These are phyloP conservation scores for Saposhnikovia divaricata DNA, from an alignment of 129 eudicot genomes.

Conservation along the genomic window DNA sequence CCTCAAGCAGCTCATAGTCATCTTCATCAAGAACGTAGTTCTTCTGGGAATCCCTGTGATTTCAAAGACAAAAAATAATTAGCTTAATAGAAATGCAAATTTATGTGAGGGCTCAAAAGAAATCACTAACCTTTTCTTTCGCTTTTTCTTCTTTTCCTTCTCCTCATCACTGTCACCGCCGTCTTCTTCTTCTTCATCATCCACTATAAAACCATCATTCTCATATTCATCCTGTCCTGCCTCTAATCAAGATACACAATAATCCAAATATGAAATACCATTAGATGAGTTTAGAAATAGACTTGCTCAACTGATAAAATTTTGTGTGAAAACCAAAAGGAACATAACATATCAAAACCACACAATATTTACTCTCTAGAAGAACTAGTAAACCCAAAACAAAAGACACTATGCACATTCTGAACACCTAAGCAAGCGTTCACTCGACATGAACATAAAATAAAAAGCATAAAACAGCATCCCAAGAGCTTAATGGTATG, in stretches of 20 bases:
- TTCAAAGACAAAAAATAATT: slow-evolving; percentile 12
- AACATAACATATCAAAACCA: background rate
- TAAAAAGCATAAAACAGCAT: background rate
- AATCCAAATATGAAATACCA: background rate
- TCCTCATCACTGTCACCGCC: slow-evolving; percentile 67
- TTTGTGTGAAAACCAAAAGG: background rate
- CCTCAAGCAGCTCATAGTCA: slow-evolving; percentile 90
- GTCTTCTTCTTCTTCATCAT: slow-evolving; percentile 70
- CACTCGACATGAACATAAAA: background rate
- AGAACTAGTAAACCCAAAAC: background rate
- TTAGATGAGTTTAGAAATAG: background rate
- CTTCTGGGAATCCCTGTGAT: slow-evolving; percentile 61
- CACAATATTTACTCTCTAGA: background rate
- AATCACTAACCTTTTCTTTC: slow-evolving; percentile 58
- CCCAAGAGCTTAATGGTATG: background rate
- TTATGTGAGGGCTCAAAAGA: background rate
- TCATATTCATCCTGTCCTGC: slow-evolving; percentile 90
- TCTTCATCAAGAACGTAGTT: slow-evolving; percentile 80
- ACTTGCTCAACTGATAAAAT: background rate
- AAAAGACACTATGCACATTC: background rate
- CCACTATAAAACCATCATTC: slow-evolving; percentile 89
- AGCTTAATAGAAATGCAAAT: background rate
- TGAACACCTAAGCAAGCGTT: background rate
- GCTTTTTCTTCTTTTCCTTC: slow-evolving; percentile 66
- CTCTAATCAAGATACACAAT: slow-evolving; percentile 30